Percentiles rank a stretch among this genome's conserved stretches.
Evolutionary conservation across 306 rosid genomes (phyloP).

Genomic region (Fragaria ananassa): DNA sequence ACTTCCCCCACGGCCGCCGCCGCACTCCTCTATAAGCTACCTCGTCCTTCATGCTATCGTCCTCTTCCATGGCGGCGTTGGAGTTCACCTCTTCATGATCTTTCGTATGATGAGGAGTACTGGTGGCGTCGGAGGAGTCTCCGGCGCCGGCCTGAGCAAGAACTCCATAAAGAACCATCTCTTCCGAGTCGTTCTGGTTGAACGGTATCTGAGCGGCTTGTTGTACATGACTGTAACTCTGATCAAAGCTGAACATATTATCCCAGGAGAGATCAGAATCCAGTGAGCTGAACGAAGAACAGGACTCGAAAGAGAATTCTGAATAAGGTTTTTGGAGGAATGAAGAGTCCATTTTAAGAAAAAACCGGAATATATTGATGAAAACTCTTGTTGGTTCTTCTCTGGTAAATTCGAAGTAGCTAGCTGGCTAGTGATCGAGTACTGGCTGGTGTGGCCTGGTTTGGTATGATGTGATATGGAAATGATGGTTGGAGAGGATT

Average conservation of each 20-base stretch:
- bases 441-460: neutral
- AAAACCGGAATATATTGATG: neutral
- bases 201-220: constrained; percentile 40
- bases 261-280: constrained; percentile 16
- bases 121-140: neutral
- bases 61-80: constrained; percentile 1
- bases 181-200: constrained; percentile 56
- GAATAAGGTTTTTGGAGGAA: constrained; percentile 21
- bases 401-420: neutral
- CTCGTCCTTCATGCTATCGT: constrained; percentile 13
- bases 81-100: constrained; percentile 39
- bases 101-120: neutral
- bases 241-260: neutral
- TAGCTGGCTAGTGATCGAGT: neutral
- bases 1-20: constrained; percentile 71
- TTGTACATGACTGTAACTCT: neutral
- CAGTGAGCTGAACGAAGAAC: constrained; percentile 12
- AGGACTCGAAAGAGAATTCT: constrained; percentile 24
- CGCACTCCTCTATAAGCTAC: constrained; percentile 52
- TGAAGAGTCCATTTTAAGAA: constrained; percentile 3
- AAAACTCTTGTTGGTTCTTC: neutral
- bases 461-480: neutral
- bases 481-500: neutral
- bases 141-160: constrained; percentile 23
- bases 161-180: constrained; percentile 53